phyloP scores from a whole-genome alignment of 495 filamentous ascomycete genomes.

The Hyaloscypha variabilis region DNA sequence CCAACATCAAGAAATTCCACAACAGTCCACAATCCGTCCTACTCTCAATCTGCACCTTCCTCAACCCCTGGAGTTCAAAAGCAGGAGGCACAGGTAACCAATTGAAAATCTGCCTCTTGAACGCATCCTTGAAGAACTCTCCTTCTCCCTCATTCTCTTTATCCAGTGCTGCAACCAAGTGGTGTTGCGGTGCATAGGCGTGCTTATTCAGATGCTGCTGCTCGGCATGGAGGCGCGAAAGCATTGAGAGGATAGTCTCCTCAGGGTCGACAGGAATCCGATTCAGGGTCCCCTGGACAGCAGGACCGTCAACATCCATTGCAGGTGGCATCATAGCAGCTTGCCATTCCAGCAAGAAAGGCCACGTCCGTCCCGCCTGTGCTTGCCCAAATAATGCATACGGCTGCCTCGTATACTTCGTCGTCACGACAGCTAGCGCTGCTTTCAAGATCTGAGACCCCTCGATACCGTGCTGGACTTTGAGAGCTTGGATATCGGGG shows the following conservation, averaged over 20 bases:
- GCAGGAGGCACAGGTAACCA: conserved; percentile 3
- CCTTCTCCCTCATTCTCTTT: background rate
- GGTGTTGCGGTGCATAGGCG: background rate
- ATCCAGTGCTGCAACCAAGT: background rate
- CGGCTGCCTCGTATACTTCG: background rate
- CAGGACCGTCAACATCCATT: conserved; percentile 4
- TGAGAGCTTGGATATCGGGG: background rate
- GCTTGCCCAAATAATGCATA: background rate
- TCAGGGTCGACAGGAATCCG: background rate
- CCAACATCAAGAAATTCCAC: background rate
- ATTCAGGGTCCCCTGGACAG: background rate
- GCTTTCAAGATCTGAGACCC: conserved; percentile 3
- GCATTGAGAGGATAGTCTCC: background rate
- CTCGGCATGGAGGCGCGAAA: background rate
- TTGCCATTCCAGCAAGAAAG: conserved; percentile 4
- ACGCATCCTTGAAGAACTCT: conserved; percentile 8
- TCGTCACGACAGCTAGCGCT: conserved; percentile 1
- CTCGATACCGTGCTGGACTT: background rate
- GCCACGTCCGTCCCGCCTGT: conserved; percentile 1
- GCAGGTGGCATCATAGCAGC: background rate
- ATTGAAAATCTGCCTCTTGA: conserved; percentile 18
- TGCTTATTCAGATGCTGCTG: conserved; percentile 3
- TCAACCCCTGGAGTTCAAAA: background rate
- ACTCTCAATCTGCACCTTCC: conserved; percentile 10
- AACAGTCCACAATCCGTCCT: conserved; percentile 4